These are phyloP conservation scores for Silybum marianum DNA, from an alignment of 129 eudicot species.

Conservation along the genomic window DNA sequence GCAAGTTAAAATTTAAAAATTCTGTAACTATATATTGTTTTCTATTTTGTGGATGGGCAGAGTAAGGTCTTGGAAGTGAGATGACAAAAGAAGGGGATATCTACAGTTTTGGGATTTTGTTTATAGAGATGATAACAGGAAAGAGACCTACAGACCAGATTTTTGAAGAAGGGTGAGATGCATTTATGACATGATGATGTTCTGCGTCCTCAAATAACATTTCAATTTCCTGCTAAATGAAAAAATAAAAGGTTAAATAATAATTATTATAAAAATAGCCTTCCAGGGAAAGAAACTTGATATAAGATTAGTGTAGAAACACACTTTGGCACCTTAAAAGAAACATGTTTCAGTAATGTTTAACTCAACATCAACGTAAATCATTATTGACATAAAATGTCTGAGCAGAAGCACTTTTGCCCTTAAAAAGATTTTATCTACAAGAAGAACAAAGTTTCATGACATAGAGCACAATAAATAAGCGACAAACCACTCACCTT, in stretches of 20 bases:
- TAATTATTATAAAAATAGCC: background rate
- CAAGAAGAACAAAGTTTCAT: background rate
- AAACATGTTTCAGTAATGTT: background rate
- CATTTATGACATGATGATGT: slow-evolving; percentile 44
- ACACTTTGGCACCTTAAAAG: background rate
- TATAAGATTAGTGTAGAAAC: background rate
- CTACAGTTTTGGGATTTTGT: no score
- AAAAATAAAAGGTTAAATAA: slow-evolving; percentile 1
- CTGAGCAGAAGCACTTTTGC: background rate
- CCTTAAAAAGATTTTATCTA: background rate
- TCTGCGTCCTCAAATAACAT: slow-evolving; percentile 55
- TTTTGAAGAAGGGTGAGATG: background rate
- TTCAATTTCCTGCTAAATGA: slow-evolving; percentile 56
- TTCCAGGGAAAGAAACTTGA: background rate
- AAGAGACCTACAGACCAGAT: background rate
- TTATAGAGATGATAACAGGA: no score
- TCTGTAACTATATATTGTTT: no score
- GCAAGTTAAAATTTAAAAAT: background rate
- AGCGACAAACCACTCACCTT: slow-evolving; percentile 48
- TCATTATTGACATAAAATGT: background rate
- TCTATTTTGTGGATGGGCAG: background rate
- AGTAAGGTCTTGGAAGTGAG: no score
- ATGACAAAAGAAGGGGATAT: no score
- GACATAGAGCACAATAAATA: background rate
- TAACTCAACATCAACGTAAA: background rate